Conservation (phyloP, 1,139 yeast species). For the Blastobotrys illinoisensis region DNA sequence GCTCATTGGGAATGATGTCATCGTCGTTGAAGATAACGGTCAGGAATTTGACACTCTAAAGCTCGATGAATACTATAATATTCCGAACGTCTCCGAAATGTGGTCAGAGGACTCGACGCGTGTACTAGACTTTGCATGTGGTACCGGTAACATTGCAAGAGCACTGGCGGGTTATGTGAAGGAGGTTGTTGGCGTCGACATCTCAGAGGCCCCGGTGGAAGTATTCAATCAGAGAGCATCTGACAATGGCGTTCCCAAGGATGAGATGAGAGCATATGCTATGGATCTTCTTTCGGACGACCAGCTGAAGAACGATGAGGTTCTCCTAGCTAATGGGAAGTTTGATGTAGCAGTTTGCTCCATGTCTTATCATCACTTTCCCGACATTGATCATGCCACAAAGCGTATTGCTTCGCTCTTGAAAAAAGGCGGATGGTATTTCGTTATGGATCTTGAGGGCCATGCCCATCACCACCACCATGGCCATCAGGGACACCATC, state of each 20-base stretch:
- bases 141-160: constrained; percentile 27
- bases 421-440: constrained; percentile 23
- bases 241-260: constrained; percentile 22
- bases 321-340: constrained; percentile 3
- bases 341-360: constrained; percentile 28
- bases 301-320: constrained; percentile 2
- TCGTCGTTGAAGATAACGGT: not conserved
- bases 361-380: constrained; percentile 29
- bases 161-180: constrained; percentile 24
- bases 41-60: not conserved
- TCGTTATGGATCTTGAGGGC: constrained; percentile 20
- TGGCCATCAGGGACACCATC: constrained; percentile 4
- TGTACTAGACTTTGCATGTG: constrained; percentile 32
- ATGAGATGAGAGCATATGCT: constrained; percentile 21
- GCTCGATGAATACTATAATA: not conserved
- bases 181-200: constrained; percentile 28
- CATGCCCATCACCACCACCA: constrained; percentile 8
- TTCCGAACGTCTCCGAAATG: not conserved
- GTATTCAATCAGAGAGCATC: constrained; percentile 18
- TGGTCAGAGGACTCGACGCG: constrained; percentile 15
- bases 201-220: constrained; percentile 26
- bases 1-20: not conserved
- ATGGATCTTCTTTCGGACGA: constrained; percentile 17
- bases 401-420: constrained; percentile 17
- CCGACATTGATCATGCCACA: constrained; percentile 22